Base-by-base conservation (phyloP, 192 early-diverging fungal species). In the Backusella tuberculispora region DNA sequence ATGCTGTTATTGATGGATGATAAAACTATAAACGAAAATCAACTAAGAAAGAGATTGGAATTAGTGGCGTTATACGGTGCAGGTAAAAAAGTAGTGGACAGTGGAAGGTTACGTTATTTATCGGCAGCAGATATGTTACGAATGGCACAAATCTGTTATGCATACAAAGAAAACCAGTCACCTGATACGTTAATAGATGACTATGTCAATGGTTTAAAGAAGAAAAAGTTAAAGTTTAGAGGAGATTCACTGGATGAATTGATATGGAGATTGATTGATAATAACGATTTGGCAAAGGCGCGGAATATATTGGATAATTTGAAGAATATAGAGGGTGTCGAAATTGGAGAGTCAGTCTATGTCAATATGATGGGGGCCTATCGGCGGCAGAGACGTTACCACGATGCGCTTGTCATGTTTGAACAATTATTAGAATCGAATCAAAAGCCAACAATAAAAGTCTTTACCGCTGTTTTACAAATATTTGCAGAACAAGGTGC, bases 391-490 rank as follows among this genome's bases (percentile, higher is more conserved):
- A 43, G 46, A 29, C 38, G 67, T 10, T 53, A 72, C 15, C 46
- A 45, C 4, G 48, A 48, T 1, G 76, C 73, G 10, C 63, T 81
- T 1, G 17, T 42, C 14, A 37, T 74, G 19, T 81, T 81, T 68
- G 70, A 75, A 50, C 13, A 73, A 21, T 21, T 81, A 45, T 37
- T 78, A 40, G 41, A 29, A 12, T 48, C n/a, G 4, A 72, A 15
- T 0, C 53, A 50, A 7, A 40, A 14, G 19, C 80, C 76, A 12
- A 21, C 56, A 2, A 63, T 42, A 26, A 37, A 21, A 26, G 42
- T 76, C 0, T 81, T 81, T n/a, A 81, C 74, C 48, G 76, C 73
- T 0, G n/a, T 78, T 26, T 48, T 81, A 6, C 76, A 78, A 17
- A 47, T 75, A 29, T 75, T 78, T 74, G 53, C 80, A 10, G 73